These are phyloP conservation scores for Bathelium albidoporum DNA, from an alignment of 495 filamentous ascomycete genomes.

Conservation along the genomic window DNA sequence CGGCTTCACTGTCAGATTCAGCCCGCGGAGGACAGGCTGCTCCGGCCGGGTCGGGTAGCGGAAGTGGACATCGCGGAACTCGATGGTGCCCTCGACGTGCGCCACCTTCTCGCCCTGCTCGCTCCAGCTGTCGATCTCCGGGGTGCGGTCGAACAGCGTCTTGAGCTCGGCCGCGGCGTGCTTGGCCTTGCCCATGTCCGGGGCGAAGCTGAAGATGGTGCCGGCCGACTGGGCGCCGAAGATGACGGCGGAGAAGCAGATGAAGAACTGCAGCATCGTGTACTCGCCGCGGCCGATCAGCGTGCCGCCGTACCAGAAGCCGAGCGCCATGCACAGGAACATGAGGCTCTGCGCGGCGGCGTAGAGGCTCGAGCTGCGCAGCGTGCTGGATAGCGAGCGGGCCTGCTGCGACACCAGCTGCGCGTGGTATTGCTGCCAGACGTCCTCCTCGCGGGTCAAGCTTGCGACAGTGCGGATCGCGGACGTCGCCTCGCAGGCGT, in stretches of 20 bases:
- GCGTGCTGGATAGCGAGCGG: constrained; percentile 52
- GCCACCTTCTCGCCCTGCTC: constrained; percentile 51
- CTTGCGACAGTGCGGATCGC: constrained; percentile 91
- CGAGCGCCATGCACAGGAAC: constrained; percentile 78
- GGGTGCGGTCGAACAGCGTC: constrained; percentile 65
- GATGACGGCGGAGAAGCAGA: constrained; percentile 69
- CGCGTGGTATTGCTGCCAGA: constrained; percentile 59
- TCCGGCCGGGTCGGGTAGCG: constrained; percentile 65
- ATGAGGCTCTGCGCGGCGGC: constrained; percentile 67
- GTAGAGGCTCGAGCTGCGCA: constrained; percentile 63
- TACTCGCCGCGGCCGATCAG: constrained; percentile 61
- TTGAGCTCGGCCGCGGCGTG: constrained; percentile 67
- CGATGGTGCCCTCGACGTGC: constrained; percentile 49
- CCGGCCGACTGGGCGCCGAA: constrained; percentile 79
- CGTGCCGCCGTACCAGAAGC: constrained; percentile 86
- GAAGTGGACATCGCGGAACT: constrained; percentile 30
- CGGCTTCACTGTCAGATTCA: constrained; percentile 44
- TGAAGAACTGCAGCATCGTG: constrained; percentile 72
- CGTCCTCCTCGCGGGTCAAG: constrained; percentile 72
- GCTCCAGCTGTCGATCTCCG: constrained; percentile 76
- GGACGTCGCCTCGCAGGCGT: constrained; percentile 81
- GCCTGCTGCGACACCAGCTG: constrained; percentile 51
- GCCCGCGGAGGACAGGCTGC: constrained; percentile 38
- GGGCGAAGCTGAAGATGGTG: constrained; percentile 76
- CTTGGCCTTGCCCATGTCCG: constrained; percentile 82